phyloP scores from a whole-genome alignment of 2,329 filamentous ascomycete species.

The Fusarium agapanthi region DNA sequence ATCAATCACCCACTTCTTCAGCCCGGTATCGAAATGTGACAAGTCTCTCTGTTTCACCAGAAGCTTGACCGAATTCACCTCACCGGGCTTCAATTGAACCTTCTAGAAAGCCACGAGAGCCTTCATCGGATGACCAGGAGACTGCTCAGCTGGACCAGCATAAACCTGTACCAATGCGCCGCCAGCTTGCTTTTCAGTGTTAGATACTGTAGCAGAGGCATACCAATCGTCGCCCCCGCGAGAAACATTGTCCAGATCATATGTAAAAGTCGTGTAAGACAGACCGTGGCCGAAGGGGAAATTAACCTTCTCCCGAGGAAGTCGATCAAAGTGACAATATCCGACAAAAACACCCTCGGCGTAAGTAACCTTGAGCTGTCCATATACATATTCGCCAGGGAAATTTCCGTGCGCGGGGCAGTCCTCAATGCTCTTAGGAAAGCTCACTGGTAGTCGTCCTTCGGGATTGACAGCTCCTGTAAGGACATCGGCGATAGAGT shows the following conservation, averaged over 20 bases:
- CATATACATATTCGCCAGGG: conserved; percentile 51
- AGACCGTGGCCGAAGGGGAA: conserved; percentile 75
- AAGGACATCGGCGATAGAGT: conserved; percentile 71
- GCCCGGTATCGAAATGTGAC: conserved; percentile 40
- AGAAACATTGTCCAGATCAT: conserved; percentile 53
- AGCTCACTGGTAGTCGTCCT: conserved; percentile 70
- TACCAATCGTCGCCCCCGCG: conserved; percentile 54
- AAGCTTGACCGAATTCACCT: conserved; percentile 27
- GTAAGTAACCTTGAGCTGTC: conserved; percentile 59
- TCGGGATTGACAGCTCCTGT: conserved; percentile 70
- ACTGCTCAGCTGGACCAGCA: conserved; percentile 23
- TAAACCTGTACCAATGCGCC: conserved; percentile 65
- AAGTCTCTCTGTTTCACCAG: conserved; percentile 36
- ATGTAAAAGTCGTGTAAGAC: conserved; percentile 71
- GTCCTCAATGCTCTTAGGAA: conserved; percentile 66
- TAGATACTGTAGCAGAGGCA: conserved; percentile 61
- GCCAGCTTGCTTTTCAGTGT: conserved; percentile 61
- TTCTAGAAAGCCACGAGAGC: conserved; percentile 45
- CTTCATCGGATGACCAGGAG: conserved; percentile 41
- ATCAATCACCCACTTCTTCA: conserved; percentile 41
- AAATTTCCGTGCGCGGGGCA: conserved; percentile 72
- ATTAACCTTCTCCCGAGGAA: conserved; percentile 58
- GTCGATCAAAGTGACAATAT: conserved; percentile 72
- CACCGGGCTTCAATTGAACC: conserved; percentile 33
- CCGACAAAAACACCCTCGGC: conserved; percentile 74